Conservation (phyloP, 176 grass and related monocot species). For the Zizania latifolia region DNA sequence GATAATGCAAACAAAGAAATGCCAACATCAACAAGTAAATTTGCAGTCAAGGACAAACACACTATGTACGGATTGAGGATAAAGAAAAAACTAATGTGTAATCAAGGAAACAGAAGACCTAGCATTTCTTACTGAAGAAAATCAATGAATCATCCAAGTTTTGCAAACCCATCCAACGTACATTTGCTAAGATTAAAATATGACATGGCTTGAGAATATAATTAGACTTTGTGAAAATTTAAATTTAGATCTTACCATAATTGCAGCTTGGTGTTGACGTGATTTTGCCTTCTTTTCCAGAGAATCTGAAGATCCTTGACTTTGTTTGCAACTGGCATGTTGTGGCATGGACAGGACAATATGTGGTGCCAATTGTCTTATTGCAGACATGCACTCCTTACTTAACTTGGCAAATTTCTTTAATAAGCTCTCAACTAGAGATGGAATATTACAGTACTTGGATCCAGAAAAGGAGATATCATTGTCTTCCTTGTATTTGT, state of each 20-base stretch:
- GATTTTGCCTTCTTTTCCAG: constrained; percentile 76
- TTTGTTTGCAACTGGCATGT: constrained; percentile 22
- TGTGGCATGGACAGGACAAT: constrained; percentile 40
- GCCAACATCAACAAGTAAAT: not conserved
- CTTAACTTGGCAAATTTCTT: constrained; percentile 83
- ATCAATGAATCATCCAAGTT: not conserved
- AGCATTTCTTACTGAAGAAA: not conserved
- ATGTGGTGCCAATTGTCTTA: constrained; percentile 68
- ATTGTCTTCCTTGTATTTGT: constrained; percentile 77
- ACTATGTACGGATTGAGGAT: not conserved
- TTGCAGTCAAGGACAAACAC: not conserved
- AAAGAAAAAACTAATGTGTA: not conserved
- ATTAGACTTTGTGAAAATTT: not conserved
- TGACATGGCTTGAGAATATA: not conserved
- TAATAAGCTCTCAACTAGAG: constrained; percentile 73
- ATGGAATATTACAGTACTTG: constrained; percentile 79
- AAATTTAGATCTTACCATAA: constrained; percentile 57
- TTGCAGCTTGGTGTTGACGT: constrained; percentile 79
- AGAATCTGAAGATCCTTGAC: constrained; percentile 50
- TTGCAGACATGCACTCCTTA: constrained; percentile 43
- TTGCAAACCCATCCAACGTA: not conserved
- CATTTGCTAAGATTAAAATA: too few relatives aligned
- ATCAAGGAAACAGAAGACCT: not conserved
- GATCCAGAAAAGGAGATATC: constrained; percentile 56
- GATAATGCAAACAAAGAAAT: not conserved